Evolutionary conservation across 2,329 filamentous ascomycete genomes (phyloP).

Genomic region (Orbilia brochopaga): DNA sequence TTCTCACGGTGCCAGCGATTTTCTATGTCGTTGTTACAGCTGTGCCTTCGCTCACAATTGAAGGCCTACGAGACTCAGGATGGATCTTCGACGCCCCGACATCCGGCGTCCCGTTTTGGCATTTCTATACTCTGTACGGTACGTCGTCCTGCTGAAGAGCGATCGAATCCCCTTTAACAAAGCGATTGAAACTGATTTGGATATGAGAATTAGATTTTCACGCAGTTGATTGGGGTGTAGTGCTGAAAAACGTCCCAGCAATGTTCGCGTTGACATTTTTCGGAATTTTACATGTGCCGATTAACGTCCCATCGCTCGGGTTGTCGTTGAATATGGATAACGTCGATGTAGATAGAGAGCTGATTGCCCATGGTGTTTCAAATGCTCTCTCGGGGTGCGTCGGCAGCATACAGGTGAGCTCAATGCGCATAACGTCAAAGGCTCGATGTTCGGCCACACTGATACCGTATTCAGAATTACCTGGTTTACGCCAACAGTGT

Average conservation of each 20-base stretch:
- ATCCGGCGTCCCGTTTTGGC: constrained; percentile 89
- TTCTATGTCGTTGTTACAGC: constrained; percentile 80
- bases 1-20: constrained; percentile 74
- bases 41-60: constrained; percentile 71
- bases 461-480: constrained; percentile 73
- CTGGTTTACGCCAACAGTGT: constrained; percentile 96
- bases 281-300: constrained; percentile 93
- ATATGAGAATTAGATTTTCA: constrained; percentile 69
- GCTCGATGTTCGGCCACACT: neutral
- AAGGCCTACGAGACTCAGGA: constrained; percentile 71
- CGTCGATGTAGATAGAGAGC: constrained; percentile 84
- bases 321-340: constrained; percentile 92
- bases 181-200: constrained; percentile 10
- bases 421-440: constrained; percentile 1
- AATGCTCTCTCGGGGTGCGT: constrained; percentile 85
- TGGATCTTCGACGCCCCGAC: constrained; percentile 93
- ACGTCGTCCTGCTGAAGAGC: constrained; percentile 51
- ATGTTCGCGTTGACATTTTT: constrained; percentile 99
- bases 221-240: constrained; percentile 79
- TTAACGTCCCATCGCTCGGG: constrained; percentile 93
- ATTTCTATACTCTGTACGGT: constrained; percentile 96
- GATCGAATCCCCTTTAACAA: neutral
- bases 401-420: constrained; percentile 76
- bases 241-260: constrained; percentile 83
- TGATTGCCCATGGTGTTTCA: constrained; percentile 89